Base-by-base conservation (phyloP, 345 rosid genomes). In the Anastatica hierochuntica region DNA sequence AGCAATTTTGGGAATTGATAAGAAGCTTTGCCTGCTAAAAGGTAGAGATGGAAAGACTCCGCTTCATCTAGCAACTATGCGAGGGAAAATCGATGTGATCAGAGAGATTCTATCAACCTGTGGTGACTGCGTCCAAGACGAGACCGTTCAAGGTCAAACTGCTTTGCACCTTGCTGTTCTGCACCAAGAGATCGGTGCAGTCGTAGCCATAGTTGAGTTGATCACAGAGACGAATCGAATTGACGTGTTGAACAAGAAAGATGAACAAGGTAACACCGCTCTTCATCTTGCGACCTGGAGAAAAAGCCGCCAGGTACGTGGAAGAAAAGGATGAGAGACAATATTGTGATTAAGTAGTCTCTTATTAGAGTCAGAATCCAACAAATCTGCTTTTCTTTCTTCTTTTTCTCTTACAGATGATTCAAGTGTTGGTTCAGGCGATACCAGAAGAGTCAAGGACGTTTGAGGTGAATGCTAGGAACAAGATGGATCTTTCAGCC, bases 211-310 rank as follows among this genome's bases (percentile, higher is more conserved):
- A 48, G 66, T 67, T 66, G 76, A 72, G 13, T 43, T 74, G 76
- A 55, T 63, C 23, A 70, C 44, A n/a, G 67, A 65, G 40, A 26
- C 41, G 24, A 59, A 76, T 37, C 60, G 31, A 17, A 49, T 49
- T 7, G 18, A 47, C n/a, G 48, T 69, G 17, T 50, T 76, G 51
- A 56, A 47, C 44, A 62, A 60, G 67, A 73, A 57, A 42, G 81
- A 76, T 60, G 77, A 68, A 49, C 70, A 66, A 0, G 70, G 68
- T 20, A 79, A 71, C 37, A 66, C 81, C 0, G 62, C 58, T 48
- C 72, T 79, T 49, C 80, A 73, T 53, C 57, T 71, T 10, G 79
- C 75, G 0, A 57, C 73, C 17, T 77, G 70, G 76, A 76, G 48
- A 27, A 76, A 72, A 65, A 74, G 67, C 19, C 67, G 59, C 7